These are phyloP conservation scores for Neonectria neomacrospora DNA, from an alignment of 2,329 filamentous ascomycete genomes.

Conservation along the genomic window DNA sequence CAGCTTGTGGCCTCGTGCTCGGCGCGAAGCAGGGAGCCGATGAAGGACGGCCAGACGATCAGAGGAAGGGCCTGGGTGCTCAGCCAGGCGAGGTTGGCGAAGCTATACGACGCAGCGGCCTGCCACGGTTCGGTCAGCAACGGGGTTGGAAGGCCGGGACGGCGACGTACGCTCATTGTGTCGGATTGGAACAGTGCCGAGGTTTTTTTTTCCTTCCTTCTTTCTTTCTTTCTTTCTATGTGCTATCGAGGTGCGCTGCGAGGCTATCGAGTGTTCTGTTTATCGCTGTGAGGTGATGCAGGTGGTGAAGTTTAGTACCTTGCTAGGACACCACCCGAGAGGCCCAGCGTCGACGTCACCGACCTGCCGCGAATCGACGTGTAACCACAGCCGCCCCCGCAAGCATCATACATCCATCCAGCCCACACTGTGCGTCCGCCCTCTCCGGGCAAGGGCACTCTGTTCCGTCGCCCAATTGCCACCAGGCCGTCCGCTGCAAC, in stretches of 20 bases:
- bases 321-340: too few species aligned
- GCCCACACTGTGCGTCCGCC: too few species aligned
- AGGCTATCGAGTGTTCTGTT: not conserved
- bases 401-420: not conserved
- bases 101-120: slow-evolving; percentile 62
- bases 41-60: slow-evolving; percentile 60
- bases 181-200: not conserved
- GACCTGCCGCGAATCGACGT: not conserved
- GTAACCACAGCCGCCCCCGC: not conserved
- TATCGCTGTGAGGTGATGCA: not conserved
- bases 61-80: slow-evolving; percentile 59
- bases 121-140: slow-evolving; percentile 37
- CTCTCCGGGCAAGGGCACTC: too few species aligned
- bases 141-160: not conserved
- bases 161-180: slow-evolving; percentile 36
- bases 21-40: slow-evolving; percentile 55
- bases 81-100: slow-evolving; percentile 64
- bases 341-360: slow-evolving; percentile 9
- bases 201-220: too few species aligned
- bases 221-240: too few species aligned
- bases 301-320: too few species aligned
- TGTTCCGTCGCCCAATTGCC: not conserved
- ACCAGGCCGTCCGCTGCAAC: not conserved
- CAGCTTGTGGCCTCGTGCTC: slow-evolving; percentile 48
- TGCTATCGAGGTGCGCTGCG: too few species aligned